Evolutionary conservation across 2,329 filamentous ascomycete species (phyloP).

Genomic region (Ophiostoma piceae): DNA sequence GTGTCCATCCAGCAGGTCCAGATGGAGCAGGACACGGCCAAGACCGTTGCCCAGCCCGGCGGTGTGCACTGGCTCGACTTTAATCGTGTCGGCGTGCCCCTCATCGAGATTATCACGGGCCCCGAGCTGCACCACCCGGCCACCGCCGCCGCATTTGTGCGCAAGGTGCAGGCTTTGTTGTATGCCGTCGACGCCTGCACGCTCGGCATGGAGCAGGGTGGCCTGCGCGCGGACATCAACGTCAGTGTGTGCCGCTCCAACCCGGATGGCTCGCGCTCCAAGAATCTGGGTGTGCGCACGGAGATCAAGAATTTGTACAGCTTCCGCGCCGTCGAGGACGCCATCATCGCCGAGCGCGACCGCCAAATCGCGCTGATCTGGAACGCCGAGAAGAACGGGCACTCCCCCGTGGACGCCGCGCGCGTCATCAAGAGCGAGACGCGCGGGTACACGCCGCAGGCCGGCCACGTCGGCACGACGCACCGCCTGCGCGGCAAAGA

Average conservation of each 20-base stretch:
- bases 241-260: constrained; percentile 61
- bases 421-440: constrained; percentile 65
- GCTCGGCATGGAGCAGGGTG: constrained; percentile 87
- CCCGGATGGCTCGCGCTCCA: not conserved
- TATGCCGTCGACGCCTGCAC: constrained; percentile 78
- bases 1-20: constrained; percentile 91
- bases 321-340: constrained; percentile 91
- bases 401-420: constrained; percentile 40
- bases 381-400: constrained; percentile 70
- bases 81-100: constrained; percentile 82
- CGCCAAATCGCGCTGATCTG: constrained; percentile 79
- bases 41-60: constrained; percentile 74
- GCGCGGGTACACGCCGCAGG: constrained; percentile 72
- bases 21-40: constrained; percentile 96
- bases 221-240: constrained; percentile 88
- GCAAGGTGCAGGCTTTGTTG: constrained; percentile 79
- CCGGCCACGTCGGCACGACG: constrained; percentile 67
- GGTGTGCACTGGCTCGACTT: constrained; percentile 79
- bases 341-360: constrained; percentile 84
- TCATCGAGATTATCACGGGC: constrained; percentile 92
- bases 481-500: constrained; percentile 82
- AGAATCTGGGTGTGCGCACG: constrained; percentile 70
- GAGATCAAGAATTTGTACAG: constrained; percentile 98
- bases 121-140: constrained; percentile 82
- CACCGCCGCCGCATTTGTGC: constrained; percentile 81